phyloP scores from a whole-genome alignment of 768 basidiomycete genomes.

The Tylopilus subfusipes region DNA sequence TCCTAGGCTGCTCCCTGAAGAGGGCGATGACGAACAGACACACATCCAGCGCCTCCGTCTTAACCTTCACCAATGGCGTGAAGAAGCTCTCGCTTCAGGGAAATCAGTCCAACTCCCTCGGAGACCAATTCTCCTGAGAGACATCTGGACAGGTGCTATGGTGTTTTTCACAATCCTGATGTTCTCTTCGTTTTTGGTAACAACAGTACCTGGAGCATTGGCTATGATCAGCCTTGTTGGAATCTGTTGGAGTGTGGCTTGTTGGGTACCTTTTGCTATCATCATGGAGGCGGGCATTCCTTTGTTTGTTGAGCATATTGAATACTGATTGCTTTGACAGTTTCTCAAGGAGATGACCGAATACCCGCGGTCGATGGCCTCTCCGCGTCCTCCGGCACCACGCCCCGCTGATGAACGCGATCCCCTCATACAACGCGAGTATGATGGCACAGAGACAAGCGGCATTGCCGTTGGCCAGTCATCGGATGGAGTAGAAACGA shows the following conservation, averaged over 20 bases:
- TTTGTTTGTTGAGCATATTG: constrained; percentile 20
- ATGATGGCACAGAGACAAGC: constrained; percentile 39
- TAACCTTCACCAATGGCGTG: constrained; percentile 77
- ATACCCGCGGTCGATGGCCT: constrained; percentile 13
- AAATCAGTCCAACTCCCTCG: constrained; percentile 74
- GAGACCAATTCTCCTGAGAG: constrained; percentile 87
- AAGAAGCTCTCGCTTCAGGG: constrained; percentile 75
- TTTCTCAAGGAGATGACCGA: constrained; percentile 70
- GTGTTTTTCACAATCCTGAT: constrained; percentile 76
- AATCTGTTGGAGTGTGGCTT: constrained; percentile 96
- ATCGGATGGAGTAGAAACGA: constrained; percentile 24
- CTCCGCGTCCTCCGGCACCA: constrained; percentile 30
- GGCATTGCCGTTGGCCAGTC: constrained; percentile 33
- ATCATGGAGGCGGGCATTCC: constrained; percentile 88
- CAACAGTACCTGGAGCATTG: constrained; percentile 73
- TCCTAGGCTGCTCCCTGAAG: constrained; percentile 68
- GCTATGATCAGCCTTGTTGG: constrained; percentile 81
- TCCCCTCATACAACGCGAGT: constrained; percentile 59
- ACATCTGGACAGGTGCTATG: constrained; percentile 90
- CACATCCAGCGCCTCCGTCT: constrained; percentile 68
- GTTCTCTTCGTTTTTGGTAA: constrained; percentile 83
- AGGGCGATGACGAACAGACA: constrained; percentile 64
- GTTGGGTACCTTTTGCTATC: constrained; percentile 96
- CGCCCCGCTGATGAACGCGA: constrained; percentile 35
- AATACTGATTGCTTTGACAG: constrained; percentile 33